These are phyloP conservation scores for Tylopilus cervinicoccineus DNA, from an alignment of 768 basidiomycete species.

Conservation along the genomic window DNA sequence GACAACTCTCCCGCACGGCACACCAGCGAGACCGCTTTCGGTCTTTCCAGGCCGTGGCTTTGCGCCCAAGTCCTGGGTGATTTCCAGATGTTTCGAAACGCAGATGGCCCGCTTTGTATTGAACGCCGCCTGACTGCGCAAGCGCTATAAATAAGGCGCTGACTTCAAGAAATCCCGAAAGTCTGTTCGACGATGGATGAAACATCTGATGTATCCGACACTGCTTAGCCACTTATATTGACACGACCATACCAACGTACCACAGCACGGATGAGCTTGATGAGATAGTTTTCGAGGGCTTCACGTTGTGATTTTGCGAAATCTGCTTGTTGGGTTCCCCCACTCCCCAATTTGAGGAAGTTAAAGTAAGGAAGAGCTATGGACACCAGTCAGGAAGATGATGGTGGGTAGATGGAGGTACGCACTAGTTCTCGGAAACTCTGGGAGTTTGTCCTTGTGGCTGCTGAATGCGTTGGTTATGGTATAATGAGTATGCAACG, in stretches of 20 bases:
- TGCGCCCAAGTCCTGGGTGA: constrained; percentile 59
- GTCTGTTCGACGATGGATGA: constrained; percentile 86
- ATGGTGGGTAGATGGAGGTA: neutral
- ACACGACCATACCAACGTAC: constrained; percentile 42
- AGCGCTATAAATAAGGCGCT: constrained; percentile 81
- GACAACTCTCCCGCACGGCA: constrained; percentile 85
- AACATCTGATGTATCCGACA: constrained; percentile 4
- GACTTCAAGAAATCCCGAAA: constrained; percentile 89
- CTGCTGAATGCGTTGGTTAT: constrained; percentile 78
- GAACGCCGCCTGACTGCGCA: constrained; percentile 76
- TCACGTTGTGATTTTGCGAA: constrained; percentile 82
- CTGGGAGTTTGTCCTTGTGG: constrained; percentile 74
- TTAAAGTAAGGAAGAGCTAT: constrained; percentile 89
- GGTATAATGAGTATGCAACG: constrained; percentile 85
- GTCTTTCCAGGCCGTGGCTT: constrained; percentile 54
- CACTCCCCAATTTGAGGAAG: constrained; percentile 65
- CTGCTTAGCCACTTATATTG: constrained; percentile 1
- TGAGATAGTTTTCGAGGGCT: constrained; percentile 81
- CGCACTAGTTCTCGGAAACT: constrained; percentile 84
- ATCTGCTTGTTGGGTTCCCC: constrained; percentile 54
- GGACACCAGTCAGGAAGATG: neutral
- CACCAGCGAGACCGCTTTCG: constrained; percentile 82
- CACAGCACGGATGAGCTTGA: constrained; percentile 84
- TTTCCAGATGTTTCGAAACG: constrained; percentile 51
- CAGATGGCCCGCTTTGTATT: constrained; percentile 89